A percentile compares a stretch with the other conserved stretches of the same genome.
Conservation (phyloP, 1,284 basidiomycete species). For the Sporisorium reilianum region DNA sequence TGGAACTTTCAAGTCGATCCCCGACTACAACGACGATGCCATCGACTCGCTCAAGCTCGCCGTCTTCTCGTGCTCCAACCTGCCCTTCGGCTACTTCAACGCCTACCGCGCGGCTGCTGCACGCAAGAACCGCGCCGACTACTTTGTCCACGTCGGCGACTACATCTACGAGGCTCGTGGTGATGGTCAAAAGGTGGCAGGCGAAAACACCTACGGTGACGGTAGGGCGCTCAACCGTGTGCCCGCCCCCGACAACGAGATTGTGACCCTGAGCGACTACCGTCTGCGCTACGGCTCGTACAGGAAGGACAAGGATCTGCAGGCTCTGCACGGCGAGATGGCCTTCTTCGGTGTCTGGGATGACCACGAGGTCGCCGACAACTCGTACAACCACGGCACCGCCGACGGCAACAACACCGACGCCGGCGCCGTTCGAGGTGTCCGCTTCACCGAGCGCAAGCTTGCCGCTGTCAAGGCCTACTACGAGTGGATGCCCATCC, state of each 20-base stretch:
- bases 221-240: constrained; percentile 67
- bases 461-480: constrained; percentile 77
- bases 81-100: constrained; percentile 76
- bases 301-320: constrained; percentile 53
- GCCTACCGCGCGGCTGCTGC: constrained; percentile 75
- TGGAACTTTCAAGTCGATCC: constrained; percentile 72
- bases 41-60: constrained; percentile 74
- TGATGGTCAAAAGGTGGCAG: constrained; percentile 35
- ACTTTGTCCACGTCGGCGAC: constrained; percentile 77
- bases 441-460: constrained; percentile 75
- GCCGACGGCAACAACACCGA: constrained; percentile 76
- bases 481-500: constrained; percentile 79
- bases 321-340: constrained; percentile 21
- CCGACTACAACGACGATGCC: constrained; percentile 43
- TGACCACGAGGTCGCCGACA: constrained; percentile 77
- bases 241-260: constrained; percentile 72
- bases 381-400: constrained; percentile 77
- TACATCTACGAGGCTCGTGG: constrained; percentile 71
- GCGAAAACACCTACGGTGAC: constrained; percentile 65
- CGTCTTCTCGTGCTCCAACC: constrained; percentile 76
- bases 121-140: constrained; percentile 74
- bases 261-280: constrained; percentile 77
- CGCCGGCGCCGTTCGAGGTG: constrained; percentile 68
- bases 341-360: constrained; percentile 70
- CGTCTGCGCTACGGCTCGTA: constrained; percentile 76